Conservation (phyloP, 2,329 filamentous ascomycete genomes). For the Lojkania enalia region DNA sequence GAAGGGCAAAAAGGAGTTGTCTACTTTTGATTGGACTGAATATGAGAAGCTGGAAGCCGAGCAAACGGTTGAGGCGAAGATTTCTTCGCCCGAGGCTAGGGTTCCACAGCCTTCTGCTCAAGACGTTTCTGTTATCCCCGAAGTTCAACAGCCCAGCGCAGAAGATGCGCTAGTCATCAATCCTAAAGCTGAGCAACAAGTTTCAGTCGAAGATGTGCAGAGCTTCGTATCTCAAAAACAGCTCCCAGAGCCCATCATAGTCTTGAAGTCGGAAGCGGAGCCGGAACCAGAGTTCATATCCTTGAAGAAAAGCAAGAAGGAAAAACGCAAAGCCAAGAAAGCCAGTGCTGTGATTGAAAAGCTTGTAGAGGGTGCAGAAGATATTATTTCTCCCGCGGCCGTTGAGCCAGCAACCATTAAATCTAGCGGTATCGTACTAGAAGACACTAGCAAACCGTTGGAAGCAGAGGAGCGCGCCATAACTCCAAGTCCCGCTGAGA, state of each 20-base stretch:
- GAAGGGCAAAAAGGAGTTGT: conserved; percentile 29
- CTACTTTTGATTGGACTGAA: conserved; percentile 8
- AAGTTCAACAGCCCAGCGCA: no score
- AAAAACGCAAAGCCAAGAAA: conserved; percentile 26
- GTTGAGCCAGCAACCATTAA: background rate
- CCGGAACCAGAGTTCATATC: conserved; percentile 12
- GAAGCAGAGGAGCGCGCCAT: background rate
- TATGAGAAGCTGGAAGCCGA: no score
- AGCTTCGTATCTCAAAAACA: no score
- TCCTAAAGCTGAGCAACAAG: conserved; percentile 11
- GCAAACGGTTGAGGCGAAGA: no score
- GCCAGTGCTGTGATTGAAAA: conserved; percentile 6
- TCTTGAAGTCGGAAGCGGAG: conserved; percentile 1
- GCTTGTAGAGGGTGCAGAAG: background rate
- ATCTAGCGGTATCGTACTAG: background rate
- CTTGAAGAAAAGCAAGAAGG: conserved; percentile 20
- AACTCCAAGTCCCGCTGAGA: background rate
- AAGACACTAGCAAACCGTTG: background rate
- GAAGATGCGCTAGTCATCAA: no score
- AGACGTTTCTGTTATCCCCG: no score
- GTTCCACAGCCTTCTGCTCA: no score
- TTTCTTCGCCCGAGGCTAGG: no score
- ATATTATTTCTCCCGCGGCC: background rate
- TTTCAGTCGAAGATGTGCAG: background rate
- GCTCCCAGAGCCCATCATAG: no score